Conservation (phyloP, 352 stramenopile genomes). For the Phytophthora kernoviae region DNA sequence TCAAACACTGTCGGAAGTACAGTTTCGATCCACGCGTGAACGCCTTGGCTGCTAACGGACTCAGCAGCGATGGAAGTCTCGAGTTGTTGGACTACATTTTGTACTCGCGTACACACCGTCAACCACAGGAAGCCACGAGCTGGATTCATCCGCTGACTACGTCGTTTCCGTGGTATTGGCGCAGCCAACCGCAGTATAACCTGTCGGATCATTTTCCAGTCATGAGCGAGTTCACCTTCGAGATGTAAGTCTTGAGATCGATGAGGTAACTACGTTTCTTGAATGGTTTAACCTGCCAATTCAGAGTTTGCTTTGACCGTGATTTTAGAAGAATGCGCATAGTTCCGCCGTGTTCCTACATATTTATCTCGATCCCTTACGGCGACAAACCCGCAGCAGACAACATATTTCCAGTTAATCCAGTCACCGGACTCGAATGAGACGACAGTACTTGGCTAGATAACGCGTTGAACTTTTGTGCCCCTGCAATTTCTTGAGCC, state of each 20-base stretch:
- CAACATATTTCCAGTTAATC: too few relatives aligned
- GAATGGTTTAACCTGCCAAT: too few relatives aligned
- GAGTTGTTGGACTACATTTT: constrained; percentile 81
- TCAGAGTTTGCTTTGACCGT: too few relatives aligned
- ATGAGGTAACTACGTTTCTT: too few relatives aligned
- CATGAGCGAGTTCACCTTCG: constrained; percentile 71
- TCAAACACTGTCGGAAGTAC: constrained; percentile 52
- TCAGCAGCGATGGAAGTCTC: constrained; percentile 76
- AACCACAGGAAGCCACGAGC: constrained; percentile 55
- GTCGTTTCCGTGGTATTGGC: constrained; percentile 63
- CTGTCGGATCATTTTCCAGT: constrained; percentile 83
- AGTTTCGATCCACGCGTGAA: constrained; percentile 81
- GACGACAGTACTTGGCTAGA: neutral
- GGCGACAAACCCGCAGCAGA: too few relatives aligned
- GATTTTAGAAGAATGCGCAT: too few relatives aligned
- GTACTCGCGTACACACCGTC: constrained; percentile 57
- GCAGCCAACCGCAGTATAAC: constrained; percentile 65
- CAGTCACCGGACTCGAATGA: too few relatives aligned
- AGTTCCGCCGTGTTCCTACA: too few relatives aligned
- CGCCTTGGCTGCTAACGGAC: constrained; percentile 59
- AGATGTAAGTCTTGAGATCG: constrained; percentile 49
- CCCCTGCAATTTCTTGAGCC: constrained; percentile 74
- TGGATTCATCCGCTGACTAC: constrained; percentile 68
- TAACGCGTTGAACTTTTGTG: constrained; percentile 26
- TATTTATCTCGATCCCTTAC: too few relatives aligned